A percentile compares a stretch with the other conserved stretches of the same genome.
Evolutionary conservation across 805 yeast species (phyloP).

Genomic region (Nakazawaea pomicola): DNA sequence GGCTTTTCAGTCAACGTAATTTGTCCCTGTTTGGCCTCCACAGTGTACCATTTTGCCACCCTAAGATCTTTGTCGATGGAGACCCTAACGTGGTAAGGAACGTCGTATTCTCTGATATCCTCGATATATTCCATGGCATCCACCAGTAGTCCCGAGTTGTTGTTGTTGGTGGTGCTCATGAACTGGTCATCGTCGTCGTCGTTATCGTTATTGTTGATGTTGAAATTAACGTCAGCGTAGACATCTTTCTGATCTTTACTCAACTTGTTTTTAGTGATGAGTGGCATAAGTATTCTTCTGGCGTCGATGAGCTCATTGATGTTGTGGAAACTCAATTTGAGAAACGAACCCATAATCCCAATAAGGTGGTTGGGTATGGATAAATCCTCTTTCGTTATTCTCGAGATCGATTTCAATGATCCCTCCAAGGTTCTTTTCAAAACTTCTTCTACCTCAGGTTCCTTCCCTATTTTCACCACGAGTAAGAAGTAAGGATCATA

Average conservation of each 20-base stretch:
- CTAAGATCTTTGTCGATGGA: conserved; percentile 85
- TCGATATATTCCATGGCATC: conserved; percentile 65
- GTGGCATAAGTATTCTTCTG: conserved; percentile 62
- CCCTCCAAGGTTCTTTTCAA: conserved; percentile 63
- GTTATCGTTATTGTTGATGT: conserved; percentile 24
- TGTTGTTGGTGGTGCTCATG: conserved; percentile 19
- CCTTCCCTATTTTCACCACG: conserved; percentile 54
- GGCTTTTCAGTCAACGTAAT: conserved; percentile 52
- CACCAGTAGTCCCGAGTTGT: conserved; percentile 19
- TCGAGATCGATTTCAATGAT: conserved; percentile 47
- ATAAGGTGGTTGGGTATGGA: conserved; percentile 79
- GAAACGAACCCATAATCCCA: conserved; percentile 61
- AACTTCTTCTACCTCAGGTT: conserved; percentile 82
- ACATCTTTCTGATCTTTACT: conserved; percentile 61
- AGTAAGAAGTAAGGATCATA: conserved; percentile 86
- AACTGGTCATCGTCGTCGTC: conserved; percentile 26
- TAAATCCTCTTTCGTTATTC: conserved; percentile 74
- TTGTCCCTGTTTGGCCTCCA: conserved; percentile 56
- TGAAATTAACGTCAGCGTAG: conserved; percentile 51
- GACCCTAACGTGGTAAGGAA: conserved; percentile 93
- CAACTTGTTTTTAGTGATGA: conserved; percentile 61
- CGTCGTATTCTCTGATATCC: conserved; percentile 91
- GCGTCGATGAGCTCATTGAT: conserved; percentile 71
- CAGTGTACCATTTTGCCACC: conserved; percentile 95
- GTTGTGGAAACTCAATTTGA: conserved; percentile 72